phyloP scores from a whole-genome alignment of 495 filamentous ascomycete genomes.

The Penicillium coprophilum region DNA sequence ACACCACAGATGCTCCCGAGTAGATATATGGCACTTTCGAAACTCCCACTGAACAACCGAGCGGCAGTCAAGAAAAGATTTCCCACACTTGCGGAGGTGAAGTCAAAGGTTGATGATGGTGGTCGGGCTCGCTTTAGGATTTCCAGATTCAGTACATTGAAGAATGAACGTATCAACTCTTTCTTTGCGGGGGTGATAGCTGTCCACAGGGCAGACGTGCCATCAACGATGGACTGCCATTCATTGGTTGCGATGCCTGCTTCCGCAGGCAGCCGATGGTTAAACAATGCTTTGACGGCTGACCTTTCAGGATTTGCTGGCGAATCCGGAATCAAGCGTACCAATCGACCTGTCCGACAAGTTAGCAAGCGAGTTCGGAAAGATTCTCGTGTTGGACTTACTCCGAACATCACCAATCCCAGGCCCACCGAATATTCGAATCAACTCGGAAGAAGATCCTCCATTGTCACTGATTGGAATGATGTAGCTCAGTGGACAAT shows the following conservation, averaged over 20 bases:
- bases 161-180: constrained; percentile 86
- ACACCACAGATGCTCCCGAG: constrained; percentile 79
- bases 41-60: constrained; percentile 75
- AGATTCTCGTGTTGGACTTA: constrained; percentile 42
- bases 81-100: constrained; percentile 83
- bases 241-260: constrained; percentile 48
- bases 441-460: constrained; percentile 85
- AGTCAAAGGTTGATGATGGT: constrained; percentile 79
- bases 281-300: constrained; percentile 79
- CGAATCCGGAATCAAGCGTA: constrained; percentile 81
- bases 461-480: constrained; percentile 97
- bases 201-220: constrained; percentile 70
- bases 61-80: constrained; percentile 90
- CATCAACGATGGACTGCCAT: constrained; percentile 90
- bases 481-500: constrained; percentile 72
- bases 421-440: constrained; percentile 89
- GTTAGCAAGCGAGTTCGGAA: constrained; percentile 4
- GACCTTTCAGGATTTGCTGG: constrained; percentile 59
- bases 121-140: constrained; percentile 81
- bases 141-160: constrained; percentile 85
- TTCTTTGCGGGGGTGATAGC: constrained; percentile 79
- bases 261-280: constrained; percentile 70
- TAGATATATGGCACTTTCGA: constrained; percentile 80
- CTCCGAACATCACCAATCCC: constrained; percentile 91
- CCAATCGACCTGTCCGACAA: constrained; percentile 64